Evolutionary conservation across 345 rosid genomes (phyloP), one percentile per base, ranked within the genome.

Genomic region (Cardamine resedifolia): DNA sequence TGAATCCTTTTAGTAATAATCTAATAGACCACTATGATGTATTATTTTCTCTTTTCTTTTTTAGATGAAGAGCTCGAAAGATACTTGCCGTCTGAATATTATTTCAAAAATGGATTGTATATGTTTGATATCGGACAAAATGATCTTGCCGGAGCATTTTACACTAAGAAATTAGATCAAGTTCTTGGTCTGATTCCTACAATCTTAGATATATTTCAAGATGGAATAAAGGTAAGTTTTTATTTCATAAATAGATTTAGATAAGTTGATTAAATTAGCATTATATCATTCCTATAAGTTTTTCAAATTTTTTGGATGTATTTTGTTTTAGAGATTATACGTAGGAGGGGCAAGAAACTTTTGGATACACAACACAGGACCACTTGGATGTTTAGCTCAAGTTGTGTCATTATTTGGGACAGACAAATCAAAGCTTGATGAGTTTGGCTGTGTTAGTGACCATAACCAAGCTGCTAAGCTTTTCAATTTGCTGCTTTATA

Each of bases 301-400:
- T 5, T 33, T 30, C 4, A 45, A 16, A n/a, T 52, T 52, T 15
- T 50, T 6, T n/a, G 2, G 43, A 38, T 34, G 16, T 26, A 20
- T 19, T 18, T 72, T 70, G n/a, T 12, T 59, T 31, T 79, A 88
- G 87, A 80, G 71, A 23, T 34, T 84, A 56, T 79, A 84, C 57
- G 28, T 15, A 24, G 30, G 58, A 23, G 89, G 89, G 24, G 95
- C 64, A 1, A 80, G 87, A 47, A 74, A 83, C 23, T 89, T 83
- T 70, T 89, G 92, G 96, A 81, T 89, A 66, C 96, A 85, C 63
- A 83, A 80, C 70, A 89, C 96, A 7, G 92, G 92, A 26, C 96
- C 96, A n/a, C 75, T 87, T 23, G 90, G 96, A 4, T 87, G 96
- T 53, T 72, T 89, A 49, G 79, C 87, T 34, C 85, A 81, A 4